Conservation (phyloP, 169 alveolate species). For the Ichthyophthirius multifiliis region DNA sequence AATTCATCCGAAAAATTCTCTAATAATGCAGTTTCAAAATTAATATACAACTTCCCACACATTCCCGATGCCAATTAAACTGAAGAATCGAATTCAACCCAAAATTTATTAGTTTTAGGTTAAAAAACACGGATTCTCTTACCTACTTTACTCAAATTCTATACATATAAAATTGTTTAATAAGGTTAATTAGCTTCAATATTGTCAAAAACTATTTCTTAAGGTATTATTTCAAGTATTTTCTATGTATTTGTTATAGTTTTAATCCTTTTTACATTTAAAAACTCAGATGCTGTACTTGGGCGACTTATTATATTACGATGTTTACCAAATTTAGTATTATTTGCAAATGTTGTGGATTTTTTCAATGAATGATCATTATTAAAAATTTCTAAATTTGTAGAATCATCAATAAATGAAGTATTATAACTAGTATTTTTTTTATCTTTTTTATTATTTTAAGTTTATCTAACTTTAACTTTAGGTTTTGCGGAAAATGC, state of each 20-base stretch:
- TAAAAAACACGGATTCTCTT: conserved; percentile 67
- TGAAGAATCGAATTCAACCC: conserved; percentile 68
- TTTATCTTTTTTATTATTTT: too few species aligned
- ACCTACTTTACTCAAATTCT: conserved; percentile 68
- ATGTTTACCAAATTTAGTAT: too few species aligned
- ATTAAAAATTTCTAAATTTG: too few species aligned
- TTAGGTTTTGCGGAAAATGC: too few species aligned
- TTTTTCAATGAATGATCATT: too few species aligned
- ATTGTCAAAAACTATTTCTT: conserved; percentile 43
- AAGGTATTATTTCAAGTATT: conserved; percentile 18
- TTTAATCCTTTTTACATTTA: neutral
- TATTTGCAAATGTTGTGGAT: too few species aligned
- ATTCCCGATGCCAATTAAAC: conserved; percentile 75
- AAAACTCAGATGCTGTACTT: neutral
- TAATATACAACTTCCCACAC: conserved; percentile 67
- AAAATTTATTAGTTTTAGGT: conserved; percentile 69
- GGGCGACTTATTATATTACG: too few species aligned
- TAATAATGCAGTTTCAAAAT: conserved; percentile 65
- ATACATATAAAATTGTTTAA: conserved; percentile 72
- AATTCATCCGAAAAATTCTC: conserved; percentile 26
- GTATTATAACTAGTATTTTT: too few species aligned
- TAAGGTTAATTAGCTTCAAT: conserved; percentile 73
- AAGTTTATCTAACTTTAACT: too few species aligned
- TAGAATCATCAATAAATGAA: too few species aligned
- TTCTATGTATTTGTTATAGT: neutral